phyloP scores from a whole-genome alignment of 1,139 yeast genomes.

The Candida freyschussii region DNA sequence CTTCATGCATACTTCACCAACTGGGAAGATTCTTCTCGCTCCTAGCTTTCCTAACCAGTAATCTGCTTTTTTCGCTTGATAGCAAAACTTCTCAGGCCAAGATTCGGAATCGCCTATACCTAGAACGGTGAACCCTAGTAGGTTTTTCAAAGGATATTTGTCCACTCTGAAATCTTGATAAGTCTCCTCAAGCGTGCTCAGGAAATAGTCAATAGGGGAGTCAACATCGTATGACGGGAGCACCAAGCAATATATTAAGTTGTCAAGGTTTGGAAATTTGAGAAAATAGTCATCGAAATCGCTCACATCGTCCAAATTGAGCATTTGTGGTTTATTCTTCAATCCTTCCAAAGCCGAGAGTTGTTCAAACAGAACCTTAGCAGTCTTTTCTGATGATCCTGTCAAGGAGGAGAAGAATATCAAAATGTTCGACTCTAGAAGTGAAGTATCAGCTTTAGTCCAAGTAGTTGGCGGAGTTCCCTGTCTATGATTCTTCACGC shows the following conservation, averaged over 20 bases:
- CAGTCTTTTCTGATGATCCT: slow-evolving; percentile 73
- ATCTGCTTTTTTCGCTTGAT: slow-evolving; percentile 77
- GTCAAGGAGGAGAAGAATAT: slow-evolving; percentile 83
- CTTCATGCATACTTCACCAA: slow-evolving; percentile 84
- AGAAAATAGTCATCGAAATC: slow-evolving; percentile 82
- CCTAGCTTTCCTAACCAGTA: slow-evolving; percentile 78
- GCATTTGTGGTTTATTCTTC: slow-evolving; percentile 43
- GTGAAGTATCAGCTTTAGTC: slow-evolving; percentile 30
- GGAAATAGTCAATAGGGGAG: slow-evolving; percentile 83
- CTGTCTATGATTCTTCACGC: slow-evolving; percentile 22
- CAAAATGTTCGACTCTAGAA: slow-evolving; percentile 36
- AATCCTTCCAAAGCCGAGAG: slow-evolving; percentile 28
- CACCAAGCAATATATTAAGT: slow-evolving; percentile 64
- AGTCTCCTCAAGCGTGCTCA: slow-evolving; percentile 77
- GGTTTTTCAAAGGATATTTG: slow-evolving; percentile 61
- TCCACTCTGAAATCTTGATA: slow-evolving; percentile 83
- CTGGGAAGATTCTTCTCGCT: slow-evolving; percentile 75
- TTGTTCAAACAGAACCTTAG: slow-evolving; percentile 41
- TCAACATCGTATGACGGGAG: slow-evolving; percentile 92
- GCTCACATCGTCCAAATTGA: slow-evolving; percentile 76
- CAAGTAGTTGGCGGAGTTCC: slow-evolving; percentile 16
- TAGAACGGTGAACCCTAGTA: slow-evolving; percentile 78
- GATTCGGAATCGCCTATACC: slow-evolving; percentile 88
- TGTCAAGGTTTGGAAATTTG: slow-evolving; percentile 46
- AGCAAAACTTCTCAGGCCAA: slow-evolving; percentile 84